These are phyloP conservation scores for Pichia terricola DNA, from an alignment of 1,139 yeast species.

Conservation along the genomic window DNA sequence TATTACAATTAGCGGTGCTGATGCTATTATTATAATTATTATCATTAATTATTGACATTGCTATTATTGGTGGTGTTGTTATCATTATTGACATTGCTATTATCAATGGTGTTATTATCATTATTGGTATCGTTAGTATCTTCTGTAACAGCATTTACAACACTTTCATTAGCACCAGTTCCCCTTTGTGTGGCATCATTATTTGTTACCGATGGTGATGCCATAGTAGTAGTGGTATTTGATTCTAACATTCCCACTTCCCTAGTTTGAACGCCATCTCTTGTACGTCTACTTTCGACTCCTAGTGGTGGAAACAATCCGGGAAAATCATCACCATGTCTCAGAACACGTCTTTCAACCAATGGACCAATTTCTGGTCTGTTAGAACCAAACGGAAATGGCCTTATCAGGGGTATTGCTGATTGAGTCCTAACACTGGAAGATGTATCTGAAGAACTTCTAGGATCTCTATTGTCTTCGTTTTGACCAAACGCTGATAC, in stretches of 20 bases:
- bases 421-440: too few relatives aligned
- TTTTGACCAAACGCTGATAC: slow-evolving; percentile 1
- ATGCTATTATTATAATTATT: too few relatives aligned
- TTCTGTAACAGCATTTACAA: not conserved
- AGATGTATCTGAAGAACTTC: too few relatives aligned
- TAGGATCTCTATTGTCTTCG: too few relatives aligned
- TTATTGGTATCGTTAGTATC: not conserved
- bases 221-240: not conserved
- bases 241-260: slow-evolving; percentile 9
- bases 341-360: slow-evolving; percentile 2
- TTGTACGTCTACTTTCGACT: slow-evolving; percentile 42
- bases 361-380: not conserved
- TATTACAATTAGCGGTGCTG: too few relatives aligned
- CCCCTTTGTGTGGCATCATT: not conserved
- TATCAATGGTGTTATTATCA: not conserved
- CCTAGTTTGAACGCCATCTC: slow-evolving; percentile 37
- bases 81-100: not conserved
- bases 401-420: not conserved
- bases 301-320: slow-evolving; percentile 39
- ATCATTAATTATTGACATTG: too few relatives aligned
- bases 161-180: not conserved
- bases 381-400: not conserved
- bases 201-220: not conserved
- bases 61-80: too few relatives aligned
- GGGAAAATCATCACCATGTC: not conserved